Evolutionary conservation across 176 grass and related monocot species (phyloP).

Genomic region (Melocanna baccifera): DNA sequence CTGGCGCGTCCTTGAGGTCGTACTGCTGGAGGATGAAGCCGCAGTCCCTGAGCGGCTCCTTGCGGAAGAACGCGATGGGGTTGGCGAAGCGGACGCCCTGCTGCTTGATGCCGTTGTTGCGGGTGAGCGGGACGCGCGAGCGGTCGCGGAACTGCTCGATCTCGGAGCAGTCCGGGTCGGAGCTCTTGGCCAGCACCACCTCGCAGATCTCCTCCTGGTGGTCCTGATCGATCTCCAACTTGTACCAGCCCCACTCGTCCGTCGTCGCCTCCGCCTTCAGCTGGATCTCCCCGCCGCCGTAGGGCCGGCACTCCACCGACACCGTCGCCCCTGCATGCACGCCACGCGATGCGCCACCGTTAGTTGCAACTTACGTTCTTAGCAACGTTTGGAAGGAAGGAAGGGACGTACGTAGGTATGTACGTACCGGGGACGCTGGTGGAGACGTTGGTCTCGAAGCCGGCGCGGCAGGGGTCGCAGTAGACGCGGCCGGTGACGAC

Average conservation of each 20-base stretch:
- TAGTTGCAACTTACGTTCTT: neutral
- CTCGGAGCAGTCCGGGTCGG: constrained; percentile 44
- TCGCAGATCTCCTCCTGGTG: constrained; percentile 81
- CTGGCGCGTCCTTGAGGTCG: constrained; percentile 42
- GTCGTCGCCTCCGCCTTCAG: constrained; percentile 49
- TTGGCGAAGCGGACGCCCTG: constrained; percentile 52
- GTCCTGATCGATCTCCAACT: constrained; percentile 38
- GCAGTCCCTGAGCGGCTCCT: constrained; percentile 53
- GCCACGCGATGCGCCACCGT: neutral
- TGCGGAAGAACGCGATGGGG: constrained; percentile 56
- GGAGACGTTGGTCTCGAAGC: constrained; percentile 64
- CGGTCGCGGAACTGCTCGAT: constrained; percentile 47
- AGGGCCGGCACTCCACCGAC: constrained; percentile 54
- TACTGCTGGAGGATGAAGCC: constrained; percentile 42
- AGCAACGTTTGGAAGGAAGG: neutral
- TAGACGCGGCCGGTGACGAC: constrained; percentile 61
- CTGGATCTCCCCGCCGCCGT: neutral
- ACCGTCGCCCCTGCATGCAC: constrained; percentile 51
- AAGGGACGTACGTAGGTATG: neutral
- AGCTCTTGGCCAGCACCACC: constrained; percentile 59
- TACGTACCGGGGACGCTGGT: constrained; percentile 29
- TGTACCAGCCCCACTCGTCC: constrained; percentile 52
- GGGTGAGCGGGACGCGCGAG: constrained; percentile 44
- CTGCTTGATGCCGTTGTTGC: constrained; percentile 53
- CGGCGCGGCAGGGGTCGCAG: constrained; percentile 81